Evolutionary conservation across 441 rosid genomes (phyloP).

Genomic region (Oxalis stricta): DNA sequence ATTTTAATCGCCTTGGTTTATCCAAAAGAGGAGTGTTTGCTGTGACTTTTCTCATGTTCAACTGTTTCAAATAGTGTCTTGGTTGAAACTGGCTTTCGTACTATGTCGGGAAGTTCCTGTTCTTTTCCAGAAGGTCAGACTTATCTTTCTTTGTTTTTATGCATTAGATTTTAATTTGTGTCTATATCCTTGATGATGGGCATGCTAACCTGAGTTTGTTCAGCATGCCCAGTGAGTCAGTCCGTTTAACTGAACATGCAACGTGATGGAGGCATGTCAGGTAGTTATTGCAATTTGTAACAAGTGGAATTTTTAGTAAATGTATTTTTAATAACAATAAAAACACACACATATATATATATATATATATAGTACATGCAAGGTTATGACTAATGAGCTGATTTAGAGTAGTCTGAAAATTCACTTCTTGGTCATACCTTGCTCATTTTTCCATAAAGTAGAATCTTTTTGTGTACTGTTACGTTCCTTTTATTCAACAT

Average conservation of each 20-base stretch:
- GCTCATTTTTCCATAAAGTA: neutral
- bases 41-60: conserved; percentile 46
- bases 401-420: too few relatives aligned
- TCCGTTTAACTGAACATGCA: too few relatives aligned
- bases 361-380: too few relatives aligned
- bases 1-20: conserved; percentile 1
- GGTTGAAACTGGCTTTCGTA: conserved; percentile 71
- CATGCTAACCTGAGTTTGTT: neutral
- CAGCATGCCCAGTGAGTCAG: neutral
- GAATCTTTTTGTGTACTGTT: neutral
- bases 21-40: conserved; percentile 41
- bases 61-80: conserved; percentile 36
- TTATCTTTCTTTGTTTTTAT: neutral
- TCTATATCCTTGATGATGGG: neutral
- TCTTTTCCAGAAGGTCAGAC: conserved; percentile 64
- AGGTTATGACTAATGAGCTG: too few relatives aligned
- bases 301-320: too few relatives aligned
- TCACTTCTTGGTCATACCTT: neutral
- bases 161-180: neutral
- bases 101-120: conserved; percentile 66
- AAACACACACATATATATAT: too few relatives aligned
- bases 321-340: too few relatives aligned
- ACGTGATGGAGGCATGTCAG: too few relatives aligned
- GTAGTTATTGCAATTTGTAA: too few relatives aligned
- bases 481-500: neutral